Base-by-base conservation (phyloP, 306 rosid species). In the Lupinus albus region DNA sequence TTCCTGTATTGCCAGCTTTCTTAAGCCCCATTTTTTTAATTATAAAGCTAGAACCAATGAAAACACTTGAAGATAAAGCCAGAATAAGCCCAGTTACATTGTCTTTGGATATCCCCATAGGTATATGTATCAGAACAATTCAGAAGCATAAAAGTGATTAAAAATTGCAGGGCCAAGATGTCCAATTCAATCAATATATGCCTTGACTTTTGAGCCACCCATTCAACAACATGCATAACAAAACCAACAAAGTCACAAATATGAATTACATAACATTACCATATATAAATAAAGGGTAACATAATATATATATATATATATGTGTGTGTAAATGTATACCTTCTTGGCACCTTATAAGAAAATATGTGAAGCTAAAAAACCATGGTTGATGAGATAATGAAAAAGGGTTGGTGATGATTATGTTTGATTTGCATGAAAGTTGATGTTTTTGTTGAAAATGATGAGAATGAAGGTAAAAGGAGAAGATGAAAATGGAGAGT, bases 41-140 rank as follows among this genome's bases (percentile, higher is more conserved):
- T 1, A 93, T 93, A 61, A 84, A 90, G 78, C 99, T 93, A 16
- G 87, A 72, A 10, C 99, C 99, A 47, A 93, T 93, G 52, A 93
- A 93, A 71, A 90, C 49, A 73, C 99, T 93, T 0, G 99, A 93
- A 57, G 92, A 88, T 1, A 93, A 76, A 5, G 99, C 99, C 32
- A 93, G 76, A 67, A 80, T 2, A 72, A 93, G 73, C 36, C 99
- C 99, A 6, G 78, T 87, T 46, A 85, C 49, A 33, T 93, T 93
- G 67, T 93, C 99, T 6, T 72, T 60, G 8, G 91, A 80, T 3
- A 77, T 52, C 83, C 88, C 95, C 97, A 87, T 92, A 4, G 30
- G 30, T 71, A 87, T 92, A 4, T 3, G 30, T 71, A n/a, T 86
- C 68, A 76, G 36, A 7, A 45, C 25, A 58, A n/a, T 1, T 25